A percentile compares a stretch with the other conserved stretches of the same genome.
Conservation (phyloP, 1,139 yeast species). For the Diutina catenulata region DNA sequence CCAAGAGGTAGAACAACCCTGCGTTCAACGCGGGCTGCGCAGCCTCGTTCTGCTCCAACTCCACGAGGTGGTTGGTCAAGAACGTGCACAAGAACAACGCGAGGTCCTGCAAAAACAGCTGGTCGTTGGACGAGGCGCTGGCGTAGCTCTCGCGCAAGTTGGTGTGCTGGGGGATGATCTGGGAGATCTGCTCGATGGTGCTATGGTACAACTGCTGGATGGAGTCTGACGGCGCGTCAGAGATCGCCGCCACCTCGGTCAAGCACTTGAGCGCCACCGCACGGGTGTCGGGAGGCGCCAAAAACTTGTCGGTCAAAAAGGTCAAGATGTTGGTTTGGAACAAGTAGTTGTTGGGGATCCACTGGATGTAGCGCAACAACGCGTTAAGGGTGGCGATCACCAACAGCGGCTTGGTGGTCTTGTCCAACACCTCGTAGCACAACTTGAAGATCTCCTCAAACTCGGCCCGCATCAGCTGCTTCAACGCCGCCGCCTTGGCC, state of each 20-base stretch:
- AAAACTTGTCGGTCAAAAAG: slow-evolving; percentile 61
- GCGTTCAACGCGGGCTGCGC: slow-evolving; percentile 50
- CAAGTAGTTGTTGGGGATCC: slow-evolving; percentile 88
- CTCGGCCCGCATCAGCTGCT: slow-evolving; percentile 76
- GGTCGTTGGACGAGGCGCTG: slow-evolving; percentile 72
- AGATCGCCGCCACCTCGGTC: slow-evolving; percentile 75
- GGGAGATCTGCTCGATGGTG: slow-evolving; percentile 60
- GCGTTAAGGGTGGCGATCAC: slow-evolving; percentile 79
- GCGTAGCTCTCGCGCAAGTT: slow-evolving; percentile 67
- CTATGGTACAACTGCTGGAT: slow-evolving; percentile 62
- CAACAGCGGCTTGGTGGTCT: slow-evolving; percentile 71
- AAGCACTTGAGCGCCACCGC: slow-evolving; percentile 80
- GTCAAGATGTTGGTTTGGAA: slow-evolving; percentile 77
- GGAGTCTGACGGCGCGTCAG: slow-evolving; percentile 47
- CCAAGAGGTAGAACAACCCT: slow-evolving; percentile 72
- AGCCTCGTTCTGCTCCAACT: slow-evolving; percentile 56
- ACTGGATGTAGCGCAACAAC: slow-evolving; percentile 73
- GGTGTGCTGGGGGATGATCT: slow-evolving; percentile 63
- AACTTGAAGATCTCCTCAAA: slow-evolving; percentile 87
- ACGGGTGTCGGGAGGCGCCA: slow-evolving; percentile 72
- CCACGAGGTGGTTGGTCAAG: slow-evolving; percentile 59
- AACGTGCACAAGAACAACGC: slow-evolving; percentile 89
- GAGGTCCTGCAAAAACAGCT: slow-evolving; percentile 88
- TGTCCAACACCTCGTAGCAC: slow-evolving; percentile 87
- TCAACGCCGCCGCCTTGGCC: slow-evolving; percentile 78